Base-by-base conservation (phyloP, 2,329 filamentous ascomycete genomes). In the Amesomyces nigricolor region DNA sequence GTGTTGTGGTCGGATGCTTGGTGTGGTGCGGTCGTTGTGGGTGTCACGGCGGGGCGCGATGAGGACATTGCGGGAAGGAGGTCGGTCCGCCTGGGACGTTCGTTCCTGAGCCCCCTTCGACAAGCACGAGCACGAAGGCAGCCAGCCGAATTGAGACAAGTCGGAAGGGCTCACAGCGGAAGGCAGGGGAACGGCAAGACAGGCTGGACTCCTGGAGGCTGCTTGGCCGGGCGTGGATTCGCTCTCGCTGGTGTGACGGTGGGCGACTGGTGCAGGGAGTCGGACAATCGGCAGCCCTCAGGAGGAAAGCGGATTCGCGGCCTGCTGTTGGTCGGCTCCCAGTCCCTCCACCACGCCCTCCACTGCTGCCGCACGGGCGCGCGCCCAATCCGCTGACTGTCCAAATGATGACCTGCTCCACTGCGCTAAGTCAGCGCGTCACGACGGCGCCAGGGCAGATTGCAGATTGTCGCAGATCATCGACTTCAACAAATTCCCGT, bases 11-110 rank as follows among this genome's bases (percentile, higher is more conserved):
- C 54, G 38, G 54, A 16, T 19, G 38, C 22, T 45, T 58, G 57
- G 42, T 46, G 45, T 40, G 60, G 44, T 40, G 62, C 57, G 40
- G 59, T 63, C 55, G 17, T 19, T 19, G 60, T 53, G 40, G 58
- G 56, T 54, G 60, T 57, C 35, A 56, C 57, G 47, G 59, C 57
- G 48, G 61, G 51, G 57, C 59, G 59, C 58, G 55, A 58, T 53
- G 61, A 60, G 63, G 63, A 63, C 63, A 64, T 66, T 51, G 58
- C 60, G 47, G 51, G 47, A 51, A 39, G 35, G 30, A 32, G 6
- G 4, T 32, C 30, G 17, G 17, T 10, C 30, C 30, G 7, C 10
- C 10, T 7, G 30, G 30, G 30, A 32, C 30, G 30, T 32, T 32
- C 30, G 48, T 44, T 40, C 47, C 54, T 37, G 45, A 16, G 40